Conservation (phyloP, 2,329 filamentous ascomycete genomes). For the Verticillium longisporum region DNA sequence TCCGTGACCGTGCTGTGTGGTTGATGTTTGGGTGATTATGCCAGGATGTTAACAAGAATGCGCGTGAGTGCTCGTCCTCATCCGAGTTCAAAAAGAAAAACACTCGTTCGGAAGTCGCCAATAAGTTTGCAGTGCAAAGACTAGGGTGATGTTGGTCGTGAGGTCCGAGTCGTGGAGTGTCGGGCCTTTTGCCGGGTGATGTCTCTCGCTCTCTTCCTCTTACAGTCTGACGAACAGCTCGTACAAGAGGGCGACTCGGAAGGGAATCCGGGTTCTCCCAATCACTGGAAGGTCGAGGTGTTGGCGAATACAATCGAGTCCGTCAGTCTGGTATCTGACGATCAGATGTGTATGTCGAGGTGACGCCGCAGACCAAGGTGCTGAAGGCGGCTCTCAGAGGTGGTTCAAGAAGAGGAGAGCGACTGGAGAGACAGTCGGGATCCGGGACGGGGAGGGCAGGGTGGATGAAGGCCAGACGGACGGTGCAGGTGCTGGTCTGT, state of each 20-base stretch:
- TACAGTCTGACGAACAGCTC: too few relatives aligned
- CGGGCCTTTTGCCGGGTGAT: background rate
- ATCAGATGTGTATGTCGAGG: background rate
- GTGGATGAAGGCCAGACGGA: background rate
- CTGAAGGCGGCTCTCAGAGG: background rate
- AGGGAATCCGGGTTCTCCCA: background rate
- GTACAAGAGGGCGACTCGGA: background rate
- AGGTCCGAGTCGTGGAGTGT: background rate
- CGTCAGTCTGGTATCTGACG: background rate
- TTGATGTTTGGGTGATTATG: background rate
- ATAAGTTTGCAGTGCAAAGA: background rate
- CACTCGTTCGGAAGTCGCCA: background rate
- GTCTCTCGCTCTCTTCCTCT: background rate
- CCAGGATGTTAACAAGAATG: background rate
- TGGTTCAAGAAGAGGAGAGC: background rate
- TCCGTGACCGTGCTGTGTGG: background rate
- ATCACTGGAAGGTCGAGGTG: background rate
- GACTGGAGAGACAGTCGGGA: background rate
- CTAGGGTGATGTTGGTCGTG: background rate
- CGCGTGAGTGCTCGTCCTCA: background rate
- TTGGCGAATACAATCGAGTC: background rate
- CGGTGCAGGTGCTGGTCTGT: background rate
- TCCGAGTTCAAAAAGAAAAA: background rate
- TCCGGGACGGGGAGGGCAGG: background rate
- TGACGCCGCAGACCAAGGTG: background rate